Evolutionary conservation across 805 yeast species (phyloP).

Genomic region (Spencermartinsiella europaea): DNA sequence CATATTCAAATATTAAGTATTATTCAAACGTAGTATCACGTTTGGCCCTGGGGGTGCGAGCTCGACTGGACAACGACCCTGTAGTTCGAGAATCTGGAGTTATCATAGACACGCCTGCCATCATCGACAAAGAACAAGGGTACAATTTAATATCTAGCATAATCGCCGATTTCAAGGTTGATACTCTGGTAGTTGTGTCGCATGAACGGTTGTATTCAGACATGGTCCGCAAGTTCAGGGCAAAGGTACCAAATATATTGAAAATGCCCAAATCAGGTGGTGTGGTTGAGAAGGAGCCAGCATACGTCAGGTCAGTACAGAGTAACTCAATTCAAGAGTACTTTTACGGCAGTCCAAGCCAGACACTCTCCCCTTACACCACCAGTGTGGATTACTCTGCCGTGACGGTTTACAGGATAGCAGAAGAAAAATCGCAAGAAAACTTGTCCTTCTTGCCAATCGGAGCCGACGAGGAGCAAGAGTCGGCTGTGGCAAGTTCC

Average conservation of each 20-base stretch:
- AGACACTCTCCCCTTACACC: slow-evolving; percentile 76
- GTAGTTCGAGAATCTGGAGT: slow-evolving; percentile 46
- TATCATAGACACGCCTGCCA: slow-evolving; percentile 70
- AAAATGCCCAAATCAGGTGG: slow-evolving; percentile 73
- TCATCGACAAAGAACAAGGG: slow-evolving; percentile 28
- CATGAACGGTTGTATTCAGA: slow-evolving; percentile 66
- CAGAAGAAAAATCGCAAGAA: slow-evolving; percentile 27
- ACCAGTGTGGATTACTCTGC: slow-evolving; percentile 64
- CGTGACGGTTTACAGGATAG: slow-evolving; percentile 58
- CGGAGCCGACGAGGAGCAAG: slow-evolving; percentile 30
- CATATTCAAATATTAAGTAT: slow-evolving; percentile 50
- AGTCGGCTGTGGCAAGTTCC: slow-evolving; percentile 6
- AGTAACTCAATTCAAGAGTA: slow-evolving; percentile 78
- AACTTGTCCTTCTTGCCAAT: slow-evolving; percentile 30
- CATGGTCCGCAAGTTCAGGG: slow-evolving; percentile 42
- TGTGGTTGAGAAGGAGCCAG: slow-evolving; percentile 66
- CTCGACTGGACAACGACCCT: slow-evolving; percentile 48
- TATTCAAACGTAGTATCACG: slow-evolving; percentile 48
- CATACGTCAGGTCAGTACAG: slow-evolving; percentile 63
- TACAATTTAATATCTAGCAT: slow-evolving; percentile 46
- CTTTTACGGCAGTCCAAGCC: slow-evolving; percentile 71
- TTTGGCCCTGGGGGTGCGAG: slow-evolving; percentile 43
- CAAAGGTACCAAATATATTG: slow-evolving; percentile 38
- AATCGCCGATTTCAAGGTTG: slow-evolving; percentile 55
- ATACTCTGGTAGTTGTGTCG: slow-evolving; percentile 65